Percentiles rank a stretch among this genome's conserved stretches.
phyloP scores from a whole-genome alignment of 306 rosid species.

The Calophaca sinica region DNA sequence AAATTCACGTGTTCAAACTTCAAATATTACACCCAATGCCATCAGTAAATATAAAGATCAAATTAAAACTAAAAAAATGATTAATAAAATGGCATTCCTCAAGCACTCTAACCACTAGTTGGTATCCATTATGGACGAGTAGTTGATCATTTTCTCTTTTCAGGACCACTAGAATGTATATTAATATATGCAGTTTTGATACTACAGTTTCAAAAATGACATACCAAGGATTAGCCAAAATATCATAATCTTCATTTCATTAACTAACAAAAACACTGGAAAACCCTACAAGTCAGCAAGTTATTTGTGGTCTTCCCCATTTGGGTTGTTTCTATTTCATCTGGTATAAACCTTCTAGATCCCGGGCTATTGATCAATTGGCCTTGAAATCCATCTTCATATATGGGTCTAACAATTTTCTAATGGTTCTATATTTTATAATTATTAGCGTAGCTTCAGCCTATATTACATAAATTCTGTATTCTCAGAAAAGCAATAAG shows the following conservation, averaged over 20 bases:
- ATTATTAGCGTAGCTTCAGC: too few species aligned
- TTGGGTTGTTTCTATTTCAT: neutral
- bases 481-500: neutral
- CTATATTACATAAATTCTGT: too few species aligned
- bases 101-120: slow-evolving; percentile 20
- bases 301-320: neutral
- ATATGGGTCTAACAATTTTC: too few species aligned
- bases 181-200: neutral
- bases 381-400: too few species aligned
- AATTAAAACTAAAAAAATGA: neutral
- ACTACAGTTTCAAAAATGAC: neutral
- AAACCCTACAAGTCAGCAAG: neutral
- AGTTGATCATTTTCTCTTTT: slow-evolving; percentile 17
- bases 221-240: neutral
- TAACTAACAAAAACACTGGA: neutral
- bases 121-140: slow-evolving; percentile 4
- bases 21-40: neutral
- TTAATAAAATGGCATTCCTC: neutral
- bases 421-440: too few species aligned
- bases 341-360: too few species aligned
- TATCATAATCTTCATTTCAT: slow-evolving; percentile 5
- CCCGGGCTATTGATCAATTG: too few species aligned
- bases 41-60: neutral
- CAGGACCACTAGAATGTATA: neutral
- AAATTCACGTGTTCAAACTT: too few species aligned